Evolutionary conservation across 164 flowering plant species (phyloP), one percentile per base, ranked within the genome.

Genomic region (Magnolia officinalis): DNA sequence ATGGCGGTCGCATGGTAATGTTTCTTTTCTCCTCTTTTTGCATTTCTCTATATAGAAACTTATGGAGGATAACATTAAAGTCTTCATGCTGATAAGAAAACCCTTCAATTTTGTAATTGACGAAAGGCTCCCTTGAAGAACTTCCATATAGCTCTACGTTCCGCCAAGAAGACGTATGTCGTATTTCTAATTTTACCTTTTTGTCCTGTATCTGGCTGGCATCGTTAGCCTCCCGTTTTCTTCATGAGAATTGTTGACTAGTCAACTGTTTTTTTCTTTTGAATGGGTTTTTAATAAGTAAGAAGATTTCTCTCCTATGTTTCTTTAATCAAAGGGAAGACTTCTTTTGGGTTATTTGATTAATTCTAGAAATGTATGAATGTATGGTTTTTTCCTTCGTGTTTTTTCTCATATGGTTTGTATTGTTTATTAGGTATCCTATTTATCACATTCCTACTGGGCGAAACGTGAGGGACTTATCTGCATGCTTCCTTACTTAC

Each of bases 1-100:
- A 85, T 90, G 88, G 88, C 94, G 18, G 88, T 90, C 65, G 85
- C 90, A 31, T 90, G 94, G 94, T 90, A 55, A 79, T 76, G 73
- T 6, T 18, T 26, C 61, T 26, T 24, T 70, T 19, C 19, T 77
- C 14, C 16, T 63, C 20, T 11, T 16, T 14, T 71, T 14, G 16
- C 50, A 31, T 61, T 6, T 55, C 61, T 10, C 13, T 55, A 8
- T 8, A 4, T 37, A 37, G 45, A 10, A 10, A 55, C 8, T 55
- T 55, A 6, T 55, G 61, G 2, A 6, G 13, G 61, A 55, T 10
- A 52, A 10, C 61, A 2, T 10, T 55, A 2, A 13, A 55, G 61
- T 55, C 61, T 55, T 55, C 61, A 8, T 16, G 18, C 18, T 55
- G 61, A 55, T 55, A 6, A 55, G 61, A 55, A 16, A 55, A 55